These are phyloP conservation scores for Umbellularia californica DNA, from an alignment of 164 flowering plant species.

Conservation along the genomic window DNA sequence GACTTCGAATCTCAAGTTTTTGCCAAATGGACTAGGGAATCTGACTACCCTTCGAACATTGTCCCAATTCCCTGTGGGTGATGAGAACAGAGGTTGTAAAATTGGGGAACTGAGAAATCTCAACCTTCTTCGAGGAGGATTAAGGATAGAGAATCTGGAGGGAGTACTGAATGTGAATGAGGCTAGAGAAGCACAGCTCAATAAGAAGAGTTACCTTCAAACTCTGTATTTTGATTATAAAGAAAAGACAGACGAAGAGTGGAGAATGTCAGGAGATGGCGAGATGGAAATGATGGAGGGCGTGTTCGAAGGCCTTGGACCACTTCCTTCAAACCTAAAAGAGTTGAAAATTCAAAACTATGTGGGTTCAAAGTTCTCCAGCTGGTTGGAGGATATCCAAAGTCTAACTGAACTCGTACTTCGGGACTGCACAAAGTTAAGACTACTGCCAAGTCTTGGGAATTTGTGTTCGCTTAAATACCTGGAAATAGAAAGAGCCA, in stretches of 20 bases:
- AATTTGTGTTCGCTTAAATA: background rate
- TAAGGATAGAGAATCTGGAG: background rate
- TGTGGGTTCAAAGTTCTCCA: background rate
- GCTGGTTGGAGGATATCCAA: background rate
- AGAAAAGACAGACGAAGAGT: background rate
- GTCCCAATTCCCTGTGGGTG: slow-evolving; percentile 7
- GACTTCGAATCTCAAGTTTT: background rate
- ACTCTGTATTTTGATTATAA: background rate
- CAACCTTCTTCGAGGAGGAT: background rate
- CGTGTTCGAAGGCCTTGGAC: too few relatives aligned
- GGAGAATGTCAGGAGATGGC: too few relatives aligned
- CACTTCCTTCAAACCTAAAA: too few relatives aligned
- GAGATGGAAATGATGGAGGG: too few relatives aligned
- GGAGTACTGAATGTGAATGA: background rate
- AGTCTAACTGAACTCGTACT: background rate
- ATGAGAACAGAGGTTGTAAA: background rate
- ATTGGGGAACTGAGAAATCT: background rate
- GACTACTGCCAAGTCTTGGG: background rate
- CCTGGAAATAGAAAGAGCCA: background rate
- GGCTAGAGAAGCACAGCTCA: background rate
- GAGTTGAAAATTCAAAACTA: fast-evolving
- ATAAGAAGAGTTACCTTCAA: background rate
- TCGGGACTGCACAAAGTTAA: background rate
- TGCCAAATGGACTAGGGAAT: slow-evolving; percentile 17
- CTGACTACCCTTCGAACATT: slow-evolving; percentile 23